Base-by-base conservation (phyloP, 805 yeast genomes). In the Kluyveromyces lactis region DNA sequence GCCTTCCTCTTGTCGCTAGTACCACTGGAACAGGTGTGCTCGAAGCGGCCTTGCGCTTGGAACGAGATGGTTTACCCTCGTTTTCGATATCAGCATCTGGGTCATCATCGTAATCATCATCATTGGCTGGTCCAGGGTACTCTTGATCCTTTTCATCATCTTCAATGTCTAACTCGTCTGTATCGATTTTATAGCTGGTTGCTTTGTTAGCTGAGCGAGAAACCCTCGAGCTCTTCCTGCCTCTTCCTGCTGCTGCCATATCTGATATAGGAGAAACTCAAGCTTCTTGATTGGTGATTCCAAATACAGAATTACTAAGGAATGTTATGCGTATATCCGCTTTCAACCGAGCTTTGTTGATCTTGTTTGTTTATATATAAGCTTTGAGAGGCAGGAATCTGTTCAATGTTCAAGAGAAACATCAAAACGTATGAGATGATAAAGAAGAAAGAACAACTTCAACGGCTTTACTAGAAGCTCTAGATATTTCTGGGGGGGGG, bases 91-190 rank as follows among this genome's bases (percentile, higher is more conserved):
- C 48, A 13, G 28, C 42, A 21, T 36, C 43, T 3, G 36, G 46
- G 19, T 37, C 28, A 24, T 47, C 56, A 28, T 49, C 58, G 10
- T 49, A 57, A 9, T 46, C 60, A 4, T 51, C 57, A 18, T 44
- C 56, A 18, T 55, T 62, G 13, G 43, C 63, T 19, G 47, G 56
- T 11, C 49, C 60, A 9, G 41, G 59, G 18, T 42, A 58, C 8
- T 48, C 48, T 29, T 50, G 55, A 15, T 48, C 55, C 18, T 54
- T 56, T 15, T 53, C 63, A 10, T 56, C 66, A 10, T 52, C 67
- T 24, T 48, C 58, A n/a, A 53, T 42, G 21, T 56, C 62, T 26
- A 53, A 44, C 16, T 53, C 62, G 11, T 51, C 60, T 9, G 53
- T 52, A 36, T 59, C 67, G 21, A 53, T 46, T 24, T 49, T 42